phyloP scores from a whole-genome alignment of 306 rosid species.

The Begonia loranthoides region DNA sequence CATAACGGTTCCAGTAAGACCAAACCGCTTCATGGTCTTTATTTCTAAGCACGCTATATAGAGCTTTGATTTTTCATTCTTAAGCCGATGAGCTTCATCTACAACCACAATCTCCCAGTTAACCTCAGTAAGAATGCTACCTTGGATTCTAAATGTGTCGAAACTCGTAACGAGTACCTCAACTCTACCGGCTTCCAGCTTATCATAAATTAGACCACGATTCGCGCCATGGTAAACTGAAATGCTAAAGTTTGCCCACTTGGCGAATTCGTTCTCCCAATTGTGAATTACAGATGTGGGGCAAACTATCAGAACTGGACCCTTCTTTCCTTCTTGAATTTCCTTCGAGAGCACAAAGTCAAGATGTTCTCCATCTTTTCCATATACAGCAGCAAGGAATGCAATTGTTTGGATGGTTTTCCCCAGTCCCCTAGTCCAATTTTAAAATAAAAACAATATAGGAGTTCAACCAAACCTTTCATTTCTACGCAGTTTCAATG shows the following conservation, averaged over 20 bases:
- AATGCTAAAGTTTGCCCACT: conserved; percentile 75
- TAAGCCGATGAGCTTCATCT: conserved; percentile 88
- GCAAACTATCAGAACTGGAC: conserved; percentile 65
- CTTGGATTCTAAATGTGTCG: conserved; percentile 76
- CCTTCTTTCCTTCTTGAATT: conserved; percentile 24
- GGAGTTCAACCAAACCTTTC: conserved; percentile 3
- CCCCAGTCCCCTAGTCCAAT: conserved; percentile 81
- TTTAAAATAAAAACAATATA: conserved; percentile 11
- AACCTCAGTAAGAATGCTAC: conserved; percentile 43
- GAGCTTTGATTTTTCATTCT: conserved; percentile 86
- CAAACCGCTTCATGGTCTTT: conserved; percentile 65
- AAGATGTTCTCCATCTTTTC: conserved; percentile 39
- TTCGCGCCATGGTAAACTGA: conserved; percentile 75
- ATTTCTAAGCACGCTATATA: conserved; percentile 63
- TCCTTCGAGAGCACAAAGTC: conserved; percentile 15
- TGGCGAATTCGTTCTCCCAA: conserved; percentile 88
- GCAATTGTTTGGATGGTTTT: conserved; percentile 94
- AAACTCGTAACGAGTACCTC: conserved; percentile 89
- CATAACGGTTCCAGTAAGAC: conserved; percentile 90
- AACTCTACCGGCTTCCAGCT: conserved; percentile 34
- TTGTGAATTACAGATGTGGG: conserved; percentile 84
- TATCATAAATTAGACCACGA: conserved; percentile 61
- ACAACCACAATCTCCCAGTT: conserved; percentile 65
- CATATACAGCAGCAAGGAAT: conserved; percentile 76
- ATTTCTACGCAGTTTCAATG: conserved; percentile 1